A percentile compares a stretch with the other conserved stretches of the same genome.
These are phyloP conservation scores for Monosporozyma siamensis DNA, from an alignment of 805 yeast genomes.

Conservation along the genomic window DNA sequence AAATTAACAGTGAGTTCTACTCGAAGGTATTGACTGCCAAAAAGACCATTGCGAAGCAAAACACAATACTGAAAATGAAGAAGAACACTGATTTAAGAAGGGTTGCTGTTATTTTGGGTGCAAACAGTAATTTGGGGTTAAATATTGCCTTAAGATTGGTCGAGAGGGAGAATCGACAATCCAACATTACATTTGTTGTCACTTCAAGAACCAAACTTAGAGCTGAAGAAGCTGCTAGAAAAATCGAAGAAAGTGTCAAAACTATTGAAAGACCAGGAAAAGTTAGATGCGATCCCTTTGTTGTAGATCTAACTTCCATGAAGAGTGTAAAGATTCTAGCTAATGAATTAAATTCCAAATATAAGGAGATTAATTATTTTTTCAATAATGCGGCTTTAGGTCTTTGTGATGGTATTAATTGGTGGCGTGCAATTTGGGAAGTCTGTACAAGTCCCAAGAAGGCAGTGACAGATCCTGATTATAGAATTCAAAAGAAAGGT, in stretches of 20 bases:
- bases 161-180: constrained; percentile 43
- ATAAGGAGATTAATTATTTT: constrained; percentile 60
- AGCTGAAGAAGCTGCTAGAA: constrained; percentile 60
- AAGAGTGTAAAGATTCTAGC: constrained; percentile 67
- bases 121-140: constrained; percentile 65
- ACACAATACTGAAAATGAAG: background rate
- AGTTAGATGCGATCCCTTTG: constrained; percentile 73
- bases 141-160: constrained; percentile 76
- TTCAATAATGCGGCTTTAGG: constrained; percentile 88
- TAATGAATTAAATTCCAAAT: constrained; percentile 55
- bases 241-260: constrained; percentile 39
- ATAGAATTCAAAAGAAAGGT: constrained; percentile 74
- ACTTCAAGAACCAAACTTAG: constrained; percentile 83
- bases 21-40: too few relatives aligned
- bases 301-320: constrained; percentile 84
- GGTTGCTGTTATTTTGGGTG: constrained; percentile 37
- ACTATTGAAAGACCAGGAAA: constrained; percentile 38
- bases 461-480: constrained; percentile 79
- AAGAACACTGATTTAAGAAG: constrained; percentile 11
- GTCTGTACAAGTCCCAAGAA: constrained; percentile 55
- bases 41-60: background rate
- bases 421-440: constrained; percentile 67
- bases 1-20: too few relatives aligned
- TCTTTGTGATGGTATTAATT: constrained; percentile 76
- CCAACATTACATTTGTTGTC: constrained; percentile 65